These are phyloP conservation scores for Aspergillus latus DNA, from an alignment of 2,329 filamentous ascomycete genomes.

Conservation along the genomic window DNA sequence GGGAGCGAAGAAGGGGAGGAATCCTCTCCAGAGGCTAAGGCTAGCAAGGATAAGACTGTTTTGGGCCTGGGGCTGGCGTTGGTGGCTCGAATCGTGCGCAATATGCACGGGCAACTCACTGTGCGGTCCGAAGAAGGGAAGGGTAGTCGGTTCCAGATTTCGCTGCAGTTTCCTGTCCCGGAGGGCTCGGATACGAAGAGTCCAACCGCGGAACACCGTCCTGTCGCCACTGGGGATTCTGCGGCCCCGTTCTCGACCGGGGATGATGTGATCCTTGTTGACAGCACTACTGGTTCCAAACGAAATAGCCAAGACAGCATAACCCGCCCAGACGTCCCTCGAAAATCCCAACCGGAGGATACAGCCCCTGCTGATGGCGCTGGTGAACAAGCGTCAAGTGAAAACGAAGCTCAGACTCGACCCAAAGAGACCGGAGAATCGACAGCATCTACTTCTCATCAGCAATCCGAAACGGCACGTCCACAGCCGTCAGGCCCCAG, in stretches of 20 bases:
- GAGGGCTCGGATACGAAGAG: constrained; percentile 13
- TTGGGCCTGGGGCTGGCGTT: constrained; percentile 82
- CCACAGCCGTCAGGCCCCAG: not conserved
- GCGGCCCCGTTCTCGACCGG: constrained; percentile 18
- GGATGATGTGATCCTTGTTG: constrained; percentile 42
- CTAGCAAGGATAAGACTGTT: constrained; percentile 44
- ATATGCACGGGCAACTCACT: constrained; percentile 84
- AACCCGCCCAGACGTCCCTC: not conserved
- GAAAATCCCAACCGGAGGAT: not conserved
- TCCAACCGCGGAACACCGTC: constrained; percentile 13
- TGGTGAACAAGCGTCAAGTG: not conserved
- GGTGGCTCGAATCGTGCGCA: constrained; percentile 81
- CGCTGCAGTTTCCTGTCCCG: constrained; percentile 71
- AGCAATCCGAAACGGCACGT: not conserved
- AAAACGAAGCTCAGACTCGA: not conserved
- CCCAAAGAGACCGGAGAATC: not conserved
- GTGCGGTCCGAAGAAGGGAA: constrained; percentile 80
- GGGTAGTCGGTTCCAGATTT: constrained; percentile 78
- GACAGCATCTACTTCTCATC: not conserved
- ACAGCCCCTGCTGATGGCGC: not conserved
- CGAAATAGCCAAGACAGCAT: constrained; percentile 14
- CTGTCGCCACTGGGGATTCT: constrained; percentile 14
- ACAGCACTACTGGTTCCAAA: constrained; percentile 24
- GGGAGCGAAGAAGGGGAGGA: not conserved
- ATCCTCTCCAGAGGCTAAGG: not conserved